Base-by-base conservation (phyloP, 2,329 filamentous ascomycete species). In the Curvularia hawaiiensis region DNA sequence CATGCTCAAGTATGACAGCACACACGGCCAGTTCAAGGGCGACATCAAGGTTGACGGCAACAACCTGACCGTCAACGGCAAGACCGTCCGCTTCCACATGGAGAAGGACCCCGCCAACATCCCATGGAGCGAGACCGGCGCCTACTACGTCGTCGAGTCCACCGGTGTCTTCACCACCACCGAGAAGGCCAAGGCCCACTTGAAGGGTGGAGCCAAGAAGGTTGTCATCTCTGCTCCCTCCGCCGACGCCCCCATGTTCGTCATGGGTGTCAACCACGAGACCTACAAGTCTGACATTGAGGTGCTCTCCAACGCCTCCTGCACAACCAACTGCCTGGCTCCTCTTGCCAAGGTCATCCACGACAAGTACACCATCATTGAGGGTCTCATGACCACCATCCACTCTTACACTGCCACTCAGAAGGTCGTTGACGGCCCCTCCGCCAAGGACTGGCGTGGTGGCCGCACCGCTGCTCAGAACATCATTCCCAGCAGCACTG, bases 361-460 rank as follows among this genome's bases (percentile, higher is more conserved):
- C 88, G 94, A 98, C 87, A 96, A 97, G 83, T 99, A 90, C 85
- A 89, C 86, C 81, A 95, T 99, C 79, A 82, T 97, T 77, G 95
- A 99, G 88, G 95, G 94, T 87, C 89, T 98, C 76, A 99, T 99
- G 95, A 98, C 95, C 83, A 99, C 95, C 72, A 88, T 98, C 81
- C 95, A 99, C 90, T 97, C 95, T 76, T 98, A 98, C 90, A 98
- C 95, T 75, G 95, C 95, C 76, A 98, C 95, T 80, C 95, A 98
- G 87, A 97, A 97, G 91, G 97, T 93, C 75, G 95, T 98, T 75
- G 95, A 99, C 77, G 95, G 92, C 79, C 95, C 95, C 78, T 98
- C 95, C 68, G 85, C 84, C 81, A 99, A 99, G 91, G 95, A 98
- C 86, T 99, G 94, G 94, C 90, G 94, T 84, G 95, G 95, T 88